phyloP scores from a whole-genome alignment of 805 yeast genomes.

The Myxozyma melibiosi region DNA sequence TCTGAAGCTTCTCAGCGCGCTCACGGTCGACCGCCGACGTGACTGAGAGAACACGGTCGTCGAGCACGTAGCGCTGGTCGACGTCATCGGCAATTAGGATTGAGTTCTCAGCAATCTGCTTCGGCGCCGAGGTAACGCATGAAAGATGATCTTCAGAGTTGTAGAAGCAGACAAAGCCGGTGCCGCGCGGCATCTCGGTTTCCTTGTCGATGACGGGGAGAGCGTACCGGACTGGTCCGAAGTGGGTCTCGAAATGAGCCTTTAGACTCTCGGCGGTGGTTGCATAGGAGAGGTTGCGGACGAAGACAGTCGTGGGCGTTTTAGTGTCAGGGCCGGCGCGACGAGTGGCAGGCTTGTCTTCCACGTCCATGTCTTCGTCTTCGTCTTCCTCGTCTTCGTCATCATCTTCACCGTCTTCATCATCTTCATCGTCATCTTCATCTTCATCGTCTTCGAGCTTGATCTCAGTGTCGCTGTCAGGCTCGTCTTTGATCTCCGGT shows the following conservation, averaged over 20 bases:
- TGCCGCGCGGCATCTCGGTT: conserved; percentile 86
- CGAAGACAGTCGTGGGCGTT: conserved; percentile 66
- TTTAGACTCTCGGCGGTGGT: conserved; percentile 77
- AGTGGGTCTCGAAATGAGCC: conserved; percentile 70
- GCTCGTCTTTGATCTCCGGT: conserved; percentile 39
- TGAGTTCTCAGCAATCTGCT: conserved; percentile 54
- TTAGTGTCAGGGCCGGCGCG: conserved; percentile 7
- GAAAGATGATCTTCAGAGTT: conserved; percentile 61
- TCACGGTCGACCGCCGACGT: conserved; percentile 85
- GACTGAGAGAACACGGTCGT: conserved; percentile 86
- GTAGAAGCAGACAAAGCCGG: conserved; percentile 89
- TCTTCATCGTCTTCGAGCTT: conserved; percentile 39
- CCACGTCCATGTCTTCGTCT: conserved; percentile 27
- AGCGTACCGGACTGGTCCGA: conserved; percentile 90
- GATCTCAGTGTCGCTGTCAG: conserved; percentile 41
- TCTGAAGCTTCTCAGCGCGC: conserved; percentile 73
- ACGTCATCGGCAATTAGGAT: conserved; percentile 90
- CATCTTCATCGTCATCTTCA: conserved; percentile 35
- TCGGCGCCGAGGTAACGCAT: conserved; percentile 80
- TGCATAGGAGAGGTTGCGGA: conserved; percentile 92
- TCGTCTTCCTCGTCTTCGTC: conserved; percentile 31
- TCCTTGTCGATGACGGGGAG: conserved; percentile 86
- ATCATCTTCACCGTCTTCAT: conserved; percentile 26
- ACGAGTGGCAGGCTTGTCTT: conserved; percentile 18
- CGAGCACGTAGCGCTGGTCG: conserved; percentile 71